Evolutionary conservation across 106 monocot species (phyloP).

Genomic region (Acorus calamus): DNA sequence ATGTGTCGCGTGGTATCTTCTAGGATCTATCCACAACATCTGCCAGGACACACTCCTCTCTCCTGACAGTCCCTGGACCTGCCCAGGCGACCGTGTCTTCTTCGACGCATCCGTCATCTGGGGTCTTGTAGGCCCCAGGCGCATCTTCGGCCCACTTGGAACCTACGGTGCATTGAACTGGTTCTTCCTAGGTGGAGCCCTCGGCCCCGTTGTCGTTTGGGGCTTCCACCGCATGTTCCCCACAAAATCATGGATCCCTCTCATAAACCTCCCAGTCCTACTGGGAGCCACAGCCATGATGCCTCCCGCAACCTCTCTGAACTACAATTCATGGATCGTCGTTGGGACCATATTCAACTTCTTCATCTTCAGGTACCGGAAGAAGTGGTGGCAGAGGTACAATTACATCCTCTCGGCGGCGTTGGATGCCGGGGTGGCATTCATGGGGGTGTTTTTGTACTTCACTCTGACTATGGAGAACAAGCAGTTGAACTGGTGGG

Average conservation of each 20-base stretch:
- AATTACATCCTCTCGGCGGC: slow-evolving; percentile 71
- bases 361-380: slow-evolving; percentile 67
- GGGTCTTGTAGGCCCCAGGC: slow-evolving; percentile 57
- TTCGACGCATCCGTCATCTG: slow-evolving; percentile 94
- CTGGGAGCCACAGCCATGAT: slow-evolving; percentile 74
- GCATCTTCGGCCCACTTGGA: slow-evolving; percentile 56
- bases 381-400: slow-evolving; percentile 75
- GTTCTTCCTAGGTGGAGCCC: slow-evolving; percentile 67
- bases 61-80: slow-evolving; percentile 85
- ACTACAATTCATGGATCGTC: slow-evolving; percentile 60
- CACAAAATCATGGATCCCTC: slow-evolving; percentile 48
- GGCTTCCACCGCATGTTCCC: slow-evolving; percentile 67
- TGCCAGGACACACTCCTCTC: slow-evolving; percentile 45
- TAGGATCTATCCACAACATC: slow-evolving; percentile 65
- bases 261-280: slow-evolving; percentile 77
- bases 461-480: slow-evolving; percentile 48
- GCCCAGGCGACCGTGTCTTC: slow-evolving; percentile 79
- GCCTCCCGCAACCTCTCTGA: slow-evolving; percentile 78
- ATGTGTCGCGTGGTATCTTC: slow-evolving; percentile 73
- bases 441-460: slow-evolving; percentile 67
- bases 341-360: slow-evolving; percentile 83
- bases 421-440: slow-evolving; percentile 55
- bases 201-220: slow-evolving; percentile 80
- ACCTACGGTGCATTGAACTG: slow-evolving; percentile 60
- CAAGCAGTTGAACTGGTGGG: slow-evolving; percentile 46